Percentiles rank a stretch among this genome's conserved stretches.
These are phyloP conservation scores for Allium cepa DNA, from an alignment of 106 monocot genomes.

Conservation along the genomic window DNA sequence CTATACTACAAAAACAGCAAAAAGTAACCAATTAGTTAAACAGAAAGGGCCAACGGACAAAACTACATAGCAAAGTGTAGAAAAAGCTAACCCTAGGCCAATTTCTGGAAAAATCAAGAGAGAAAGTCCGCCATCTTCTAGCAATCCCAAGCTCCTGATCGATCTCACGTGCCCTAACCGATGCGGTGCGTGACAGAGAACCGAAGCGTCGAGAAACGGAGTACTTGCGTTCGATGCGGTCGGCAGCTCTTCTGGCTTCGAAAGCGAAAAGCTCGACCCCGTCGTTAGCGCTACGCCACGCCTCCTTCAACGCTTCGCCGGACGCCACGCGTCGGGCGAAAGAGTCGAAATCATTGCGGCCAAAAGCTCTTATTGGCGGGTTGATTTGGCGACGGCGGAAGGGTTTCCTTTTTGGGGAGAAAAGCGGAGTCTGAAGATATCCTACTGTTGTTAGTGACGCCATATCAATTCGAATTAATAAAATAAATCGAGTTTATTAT, in stretches of 20 bases:
- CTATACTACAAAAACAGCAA: conserved; percentile 57
- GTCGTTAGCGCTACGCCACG: conserved; percentile 68
- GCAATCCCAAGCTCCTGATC: conserved; percentile 78
- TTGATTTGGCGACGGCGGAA: conserved; percentile 2
- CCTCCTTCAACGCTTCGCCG: conserved; percentile 56
- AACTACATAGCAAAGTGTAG: neutral
- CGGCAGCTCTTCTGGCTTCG: conserved; percentile 58
- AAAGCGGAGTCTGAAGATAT: conserved; percentile 4
- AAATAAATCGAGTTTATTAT: neutral
- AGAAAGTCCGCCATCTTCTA: conserved; percentile 53
- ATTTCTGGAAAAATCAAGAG: conserved; percentile 72
- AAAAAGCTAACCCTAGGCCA: conserved; percentile 75
- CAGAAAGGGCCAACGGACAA: neutral
- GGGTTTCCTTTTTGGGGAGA: neutral
- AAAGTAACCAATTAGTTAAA: neutral
- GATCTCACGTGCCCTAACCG: conserved; percentile 40
- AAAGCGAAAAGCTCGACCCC: conserved; percentile 66
- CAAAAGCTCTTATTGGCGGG: conserved; percentile 34
- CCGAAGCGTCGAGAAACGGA: conserved; percentile 51
- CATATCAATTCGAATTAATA: neutral
- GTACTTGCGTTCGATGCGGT: conserved; percentile 67
- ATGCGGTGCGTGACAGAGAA: conserved; percentile 32
- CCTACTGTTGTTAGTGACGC: conserved; percentile 7
- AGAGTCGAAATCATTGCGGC: conserved; percentile 50
- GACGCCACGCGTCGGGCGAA: conserved; percentile 58